Evolutionary conservation across 129 eudicot species (phyloP), one percentile per base, ranked within the genome.

Genomic region (Logfia minima): DNA sequence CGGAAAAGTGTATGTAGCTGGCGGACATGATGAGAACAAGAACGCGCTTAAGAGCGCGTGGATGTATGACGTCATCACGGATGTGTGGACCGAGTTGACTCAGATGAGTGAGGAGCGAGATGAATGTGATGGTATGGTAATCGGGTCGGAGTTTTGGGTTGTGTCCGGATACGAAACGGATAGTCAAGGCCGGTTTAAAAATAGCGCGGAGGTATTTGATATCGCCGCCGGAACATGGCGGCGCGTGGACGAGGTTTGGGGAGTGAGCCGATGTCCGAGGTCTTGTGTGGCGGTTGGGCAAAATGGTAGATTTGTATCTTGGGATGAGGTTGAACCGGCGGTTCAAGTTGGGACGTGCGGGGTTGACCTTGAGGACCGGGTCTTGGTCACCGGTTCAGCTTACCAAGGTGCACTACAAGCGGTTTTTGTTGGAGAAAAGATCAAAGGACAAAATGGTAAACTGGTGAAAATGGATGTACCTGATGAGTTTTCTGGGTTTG

Each of bases 51-150:
- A 21, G 2, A 55, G 89, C 41, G 84, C 93, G 65, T 92, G 96
- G 93, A 75, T 74, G 14, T 90, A 86, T 43, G 89, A 92, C 11
- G 11, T 86, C 1, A 7, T 3, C 4, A 4, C 9, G 48, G 84
- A 90, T 81, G 90, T 84, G 89, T 92, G 98, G 98, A 69, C 76
- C 3, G 98, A 92, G 93, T 83, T 92, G 89, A 11, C 77, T 31
- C 83, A 60, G 83, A 90, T 92, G 98, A 84, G 86, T 9, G 93
- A 90, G 64, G 91, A 86, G 78, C 84, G 98, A 79, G 98, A 92
- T 75, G 98, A 92, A 87, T 92, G 98, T 69, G 88, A 85, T 75
- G 96, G 96, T 5, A 55, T 83, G 39, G 34, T 89, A 0, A 29
- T 87, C 77, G 96, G 92, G 84, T 83, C 89, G 22, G 92, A 89